Conservation (phyloP, 1,284 basidiomycete species). For the Marasmius oreades region DNA sequence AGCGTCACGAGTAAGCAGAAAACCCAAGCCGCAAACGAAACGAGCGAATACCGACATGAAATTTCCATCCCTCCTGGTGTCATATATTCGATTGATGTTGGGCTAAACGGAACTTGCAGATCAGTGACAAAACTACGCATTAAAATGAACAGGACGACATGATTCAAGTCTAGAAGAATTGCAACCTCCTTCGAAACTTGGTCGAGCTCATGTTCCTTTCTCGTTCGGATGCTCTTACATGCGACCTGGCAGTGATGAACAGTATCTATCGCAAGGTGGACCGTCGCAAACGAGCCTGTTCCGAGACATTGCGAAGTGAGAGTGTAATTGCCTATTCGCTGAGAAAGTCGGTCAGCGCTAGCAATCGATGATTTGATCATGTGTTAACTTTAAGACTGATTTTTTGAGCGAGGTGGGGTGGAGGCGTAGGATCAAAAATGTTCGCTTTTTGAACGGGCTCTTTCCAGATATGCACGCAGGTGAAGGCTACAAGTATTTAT, state of each 20-base stretch:
- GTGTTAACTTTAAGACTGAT: constrained; percentile 27
- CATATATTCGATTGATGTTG: constrained; percentile 76
- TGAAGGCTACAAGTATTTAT: constrained; percentile 47
- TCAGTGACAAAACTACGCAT: neutral
- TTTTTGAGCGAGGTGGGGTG: constrained; percentile 48
- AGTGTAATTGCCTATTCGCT: constrained; percentile 57
- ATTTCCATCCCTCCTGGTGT: constrained; percentile 58
- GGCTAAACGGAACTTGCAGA: constrained; percentile 46
- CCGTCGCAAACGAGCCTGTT: constrained; percentile 77
- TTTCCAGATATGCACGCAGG: constrained; percentile 56
- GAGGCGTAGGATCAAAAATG: constrained; percentile 61
- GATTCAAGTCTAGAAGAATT: constrained; percentile 64
- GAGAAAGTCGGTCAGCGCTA: constrained; percentile 9
- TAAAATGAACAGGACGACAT: constrained; percentile 39
- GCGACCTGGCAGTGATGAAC: constrained; percentile 69
- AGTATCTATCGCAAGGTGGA: constrained; percentile 71
- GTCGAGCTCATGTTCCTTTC: constrained; percentile 49
- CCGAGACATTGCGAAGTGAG: constrained; percentile 75
- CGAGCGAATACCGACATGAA: constrained; percentile 43
- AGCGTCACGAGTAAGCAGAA: neutral
- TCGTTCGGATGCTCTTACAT: constrained; percentile 74
- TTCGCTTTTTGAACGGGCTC: constrained; percentile 47
- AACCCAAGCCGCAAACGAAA: neutral
- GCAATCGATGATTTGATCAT: neutral
- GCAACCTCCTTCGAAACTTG: constrained; percentile 75